These are phyloP conservation scores for Ailanthus altissimus DNA, from an alignment of 345 rosid species.

Conservation along the genomic window DNA sequence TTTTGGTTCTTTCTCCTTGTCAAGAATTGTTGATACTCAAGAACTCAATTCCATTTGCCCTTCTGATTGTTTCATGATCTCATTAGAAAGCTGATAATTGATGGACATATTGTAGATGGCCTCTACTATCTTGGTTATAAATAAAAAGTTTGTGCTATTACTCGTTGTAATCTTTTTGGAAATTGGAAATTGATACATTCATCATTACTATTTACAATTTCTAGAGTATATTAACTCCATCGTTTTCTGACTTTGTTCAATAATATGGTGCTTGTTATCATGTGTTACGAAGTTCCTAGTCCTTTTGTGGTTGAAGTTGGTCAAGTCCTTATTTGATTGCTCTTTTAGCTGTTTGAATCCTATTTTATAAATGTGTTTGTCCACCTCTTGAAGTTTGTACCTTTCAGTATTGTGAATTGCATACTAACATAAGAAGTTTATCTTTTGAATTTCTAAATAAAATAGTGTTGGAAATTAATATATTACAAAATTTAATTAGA, in stretches of 20 bases:
- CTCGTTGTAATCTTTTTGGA: conserved; percentile 8
- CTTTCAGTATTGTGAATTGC: too few species aligned
- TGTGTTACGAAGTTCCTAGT: too few species aligned
- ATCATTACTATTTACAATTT: not conserved
- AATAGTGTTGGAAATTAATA: too few species aligned
- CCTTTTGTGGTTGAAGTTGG: too few species aligned
- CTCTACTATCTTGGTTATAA: conserved; percentile 27
- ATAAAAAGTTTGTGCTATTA: conserved; percentile 22
- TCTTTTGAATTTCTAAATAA: too few species aligned
- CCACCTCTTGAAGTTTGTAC: too few species aligned
- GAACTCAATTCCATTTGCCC: not conserved
- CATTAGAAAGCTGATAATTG: conserved; percentile 22
- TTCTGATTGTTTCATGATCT: conserved; percentile 18
- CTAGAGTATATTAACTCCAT: not conserved
- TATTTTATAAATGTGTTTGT: too few species aligned
- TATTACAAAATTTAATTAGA: too few species aligned
- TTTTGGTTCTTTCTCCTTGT: not conserved
- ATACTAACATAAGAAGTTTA: too few species aligned
- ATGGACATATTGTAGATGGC: conserved; percentile 22
- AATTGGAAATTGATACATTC: not conserved
- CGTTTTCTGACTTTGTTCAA: too few species aligned
- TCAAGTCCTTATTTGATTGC: too few species aligned
- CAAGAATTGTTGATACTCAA: not conserved
- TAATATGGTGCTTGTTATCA: not conserved
- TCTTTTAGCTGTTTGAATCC: too few species aligned